phyloP scores from a whole-genome alignment of 2,329 filamentous ascomycete species.

The Pseudofabraea citricarpa region DNA sequence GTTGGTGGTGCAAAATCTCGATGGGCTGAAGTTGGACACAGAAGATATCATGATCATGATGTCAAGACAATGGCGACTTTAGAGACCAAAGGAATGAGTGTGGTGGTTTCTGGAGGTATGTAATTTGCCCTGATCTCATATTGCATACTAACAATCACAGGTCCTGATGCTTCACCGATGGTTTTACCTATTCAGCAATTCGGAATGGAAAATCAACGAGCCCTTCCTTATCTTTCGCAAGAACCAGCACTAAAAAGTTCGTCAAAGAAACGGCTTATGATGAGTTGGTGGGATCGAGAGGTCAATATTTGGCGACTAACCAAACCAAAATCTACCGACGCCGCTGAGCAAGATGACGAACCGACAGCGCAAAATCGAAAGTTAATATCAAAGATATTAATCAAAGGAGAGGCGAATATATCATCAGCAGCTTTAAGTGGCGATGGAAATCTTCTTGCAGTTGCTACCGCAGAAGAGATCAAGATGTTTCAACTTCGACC shows the following conservation, averaged over 20 bases:
- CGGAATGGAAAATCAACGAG: slow-evolving; percentile 74
- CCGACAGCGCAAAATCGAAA: slow-evolving; percentile 46
- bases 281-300: slow-evolving; percentile 90
- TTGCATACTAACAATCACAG: slow-evolving; percentile 41
- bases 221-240: slow-evolving; percentile 80
- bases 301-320: slow-evolving; percentile 73
- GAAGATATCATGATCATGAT: slow-evolving; percentile 86
- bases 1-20: slow-evolving; percentile 53
- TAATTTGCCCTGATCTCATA: slow-evolving; percentile 6
- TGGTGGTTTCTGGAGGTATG: slow-evolving; percentile 86
- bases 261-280: slow-evolving; percentile 66
- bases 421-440: slow-evolving; percentile 67
- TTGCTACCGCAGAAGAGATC: slow-evolving; percentile 68
- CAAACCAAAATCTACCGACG: slow-evolving; percentile 18
- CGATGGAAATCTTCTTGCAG: slow-evolving; percentile 69
- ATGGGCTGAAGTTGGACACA: slow-evolving; percentile 84
- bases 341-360: slow-evolving; percentile 37
- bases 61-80: slow-evolving; percentile 92
- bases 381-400: slow-evolving; percentile 63
- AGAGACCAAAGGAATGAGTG: slow-evolving; percentile 76
- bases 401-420: slow-evolving; percentile 76
- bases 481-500: slow-evolving; percentile 71
- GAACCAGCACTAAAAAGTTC: slow-evolving; percentile 69
- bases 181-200: slow-evolving; percentile 75
- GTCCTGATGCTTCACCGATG: slow-evolving; percentile 79